Evolutionary conservation across 169 alveolate genomes (phyloP), one percentile per base, ranked within the genome.

Genomic region (Plasmodium knowlesi): DNA sequence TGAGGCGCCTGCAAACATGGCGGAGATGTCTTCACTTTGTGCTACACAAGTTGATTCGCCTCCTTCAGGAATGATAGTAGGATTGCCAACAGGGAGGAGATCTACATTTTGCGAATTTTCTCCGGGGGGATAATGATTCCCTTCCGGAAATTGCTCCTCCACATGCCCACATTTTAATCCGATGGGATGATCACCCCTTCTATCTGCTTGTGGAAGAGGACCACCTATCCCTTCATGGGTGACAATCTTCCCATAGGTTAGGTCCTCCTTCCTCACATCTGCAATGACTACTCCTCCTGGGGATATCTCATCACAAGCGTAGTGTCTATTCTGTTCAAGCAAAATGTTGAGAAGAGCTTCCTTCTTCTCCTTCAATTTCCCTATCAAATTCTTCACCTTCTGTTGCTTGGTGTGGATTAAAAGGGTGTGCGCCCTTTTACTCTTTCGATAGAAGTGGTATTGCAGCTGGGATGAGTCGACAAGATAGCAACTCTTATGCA

Each of bases 401-500:
- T 61, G 83, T 28, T 80, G 91, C 34, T 80, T 89, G 1, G 22
- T 80, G 46, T 89, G 94, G 10, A 89, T 46, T 79, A 89, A 70
- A 14, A 32, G 43, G 14, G 94, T 89, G 12, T 67, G 57, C 19
- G 30, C 10, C 50, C 82, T 89, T 16, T 73, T 89, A 25, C 80
- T 89, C 37, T 46, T 71, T 70, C 73, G 43, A 67, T 81, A 89
- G 46, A 61, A 89, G 5, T 79, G 90, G 67, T 89, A 89, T 57
- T 89, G 91, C 22, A 89, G 16, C 5, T 2, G 67, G n/a, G 57
- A 9, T 0, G 94, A 79, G 43, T 89, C 94, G 10, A 89, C 84
- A 16, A 89, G 34, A 50, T 89, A 89, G 34, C 94, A 89, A 5
- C 16, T 80, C 83, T 89, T 89, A 43, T 89, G 94, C 5, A 89